Evolutionary conservation across 768 basidiomycete genomes (phyloP).

Genomic region (Suillus weaverae): DNA sequence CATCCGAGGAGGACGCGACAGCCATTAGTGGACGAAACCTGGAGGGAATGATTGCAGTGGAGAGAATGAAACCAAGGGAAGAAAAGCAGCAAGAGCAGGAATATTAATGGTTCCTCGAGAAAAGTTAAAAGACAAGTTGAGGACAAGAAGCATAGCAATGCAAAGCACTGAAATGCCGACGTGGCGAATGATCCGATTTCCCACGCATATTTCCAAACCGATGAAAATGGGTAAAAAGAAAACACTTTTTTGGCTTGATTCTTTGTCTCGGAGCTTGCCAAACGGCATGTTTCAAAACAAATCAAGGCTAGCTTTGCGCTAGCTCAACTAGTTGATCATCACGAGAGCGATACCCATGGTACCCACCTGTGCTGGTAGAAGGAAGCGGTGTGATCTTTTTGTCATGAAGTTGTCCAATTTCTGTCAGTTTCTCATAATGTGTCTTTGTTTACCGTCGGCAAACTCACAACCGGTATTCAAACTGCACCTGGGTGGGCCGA

Average conservation of each 20-base stretch:
- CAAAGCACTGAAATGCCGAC: background rate
- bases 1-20: constrained; percentile 66
- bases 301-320: too few relatives aligned
- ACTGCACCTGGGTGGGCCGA: too few relatives aligned
- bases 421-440: background rate
- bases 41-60: constrained; percentile 3
- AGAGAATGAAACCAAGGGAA: constrained; percentile 8
- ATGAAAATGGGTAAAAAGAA: background rate
- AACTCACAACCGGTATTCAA: background rate
- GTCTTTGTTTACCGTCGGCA: too few relatives aligned
- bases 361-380: background rate
- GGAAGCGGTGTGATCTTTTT: background rate
- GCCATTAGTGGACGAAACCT: constrained; percentile 46
- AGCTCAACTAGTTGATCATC: background rate
- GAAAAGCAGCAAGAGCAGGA: constrained; percentile 3
- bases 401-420: background rate
- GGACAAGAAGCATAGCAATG: background rate
- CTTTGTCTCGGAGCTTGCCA: background rate
- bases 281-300: background rate
- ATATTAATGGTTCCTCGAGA: constrained; percentile 1
- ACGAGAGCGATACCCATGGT: background rate
- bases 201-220: background rate
- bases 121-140: constrained; percentile 11
- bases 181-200: background rate
- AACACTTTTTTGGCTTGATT: background rate